Evolutionary conservation across 495 filamentous ascomycete species (phyloP).

Genomic region (Massariosphaeria phaeospora): DNA sequence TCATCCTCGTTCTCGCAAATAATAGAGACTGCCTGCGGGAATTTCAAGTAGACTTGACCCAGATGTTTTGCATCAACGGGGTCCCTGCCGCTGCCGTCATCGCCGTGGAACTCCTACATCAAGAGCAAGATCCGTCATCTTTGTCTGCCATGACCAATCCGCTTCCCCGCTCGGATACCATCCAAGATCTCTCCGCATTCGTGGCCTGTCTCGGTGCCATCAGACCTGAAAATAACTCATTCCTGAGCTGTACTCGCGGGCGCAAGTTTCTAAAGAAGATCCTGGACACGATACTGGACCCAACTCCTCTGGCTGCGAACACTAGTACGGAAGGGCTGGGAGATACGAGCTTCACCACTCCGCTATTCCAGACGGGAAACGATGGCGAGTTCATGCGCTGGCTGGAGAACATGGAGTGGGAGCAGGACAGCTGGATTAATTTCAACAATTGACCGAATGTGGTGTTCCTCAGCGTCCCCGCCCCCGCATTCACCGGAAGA

Average conservation of each 20-base stretch:
- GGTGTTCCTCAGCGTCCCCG: too few relatives aligned
- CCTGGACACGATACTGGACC: constrained; percentile 45
- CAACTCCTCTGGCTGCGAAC: constrained; percentile 1
- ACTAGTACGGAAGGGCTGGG: constrained; percentile 6
- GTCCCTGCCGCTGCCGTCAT: constrained; percentile 57
- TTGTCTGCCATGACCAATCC: constrained; percentile 25
- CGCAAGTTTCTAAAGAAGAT: constrained; percentile 44
- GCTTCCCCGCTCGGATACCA: constrained; percentile 55
- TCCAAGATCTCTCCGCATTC: constrained; percentile 61
- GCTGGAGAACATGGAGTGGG: constrained; percentile 41
- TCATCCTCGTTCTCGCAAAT: constrained; percentile 46
- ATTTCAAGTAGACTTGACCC: constrained; percentile 51
- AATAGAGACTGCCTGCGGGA: constrained; percentile 48
- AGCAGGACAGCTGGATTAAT: constrained; percentile 34
- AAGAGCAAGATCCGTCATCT: constrained; percentile 45
- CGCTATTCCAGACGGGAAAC: constrained; percentile 24
- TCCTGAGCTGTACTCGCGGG: constrained; percentile 48
- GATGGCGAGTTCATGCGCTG: constrained; percentile 41
- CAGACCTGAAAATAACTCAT: constrained; percentile 51
- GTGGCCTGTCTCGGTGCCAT: constrained; percentile 56
- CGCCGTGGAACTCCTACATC: constrained; percentile 57
- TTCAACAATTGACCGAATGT: constrained; percentile 5
- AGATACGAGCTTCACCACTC: constrained; percentile 30
- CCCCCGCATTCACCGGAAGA: too few relatives aligned
- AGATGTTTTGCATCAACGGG: constrained; percentile 46